Evolutionary conservation across 2,329 filamentous ascomycete genomes (phyloP), one percentile per base, ranked within the genome.

Genomic region (Rasamsonia emersonii): DNA sequence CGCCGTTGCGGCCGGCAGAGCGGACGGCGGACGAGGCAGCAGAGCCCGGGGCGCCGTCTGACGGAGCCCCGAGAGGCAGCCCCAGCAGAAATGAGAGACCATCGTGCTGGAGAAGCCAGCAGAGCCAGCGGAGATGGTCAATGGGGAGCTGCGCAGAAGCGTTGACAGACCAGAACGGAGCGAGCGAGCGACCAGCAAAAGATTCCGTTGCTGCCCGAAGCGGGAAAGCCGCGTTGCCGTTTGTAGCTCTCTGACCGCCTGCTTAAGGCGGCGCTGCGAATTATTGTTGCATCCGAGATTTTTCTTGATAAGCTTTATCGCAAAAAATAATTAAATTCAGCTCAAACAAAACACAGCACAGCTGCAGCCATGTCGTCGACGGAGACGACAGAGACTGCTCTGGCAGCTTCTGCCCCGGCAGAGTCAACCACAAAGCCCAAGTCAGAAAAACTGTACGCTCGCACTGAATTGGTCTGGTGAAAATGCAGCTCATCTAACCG

Each of bases 41-140:
- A 59, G 45, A 38, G 51, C 45, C 52, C 50, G 50, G 41, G 53
- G 45, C 38, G n/a, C n/a, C n/a, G 48, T 56, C 33, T 66, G 65
- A 21, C 56, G 58, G 40, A 62, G 51, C 61, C 68, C 60, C 36
- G 67, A 61, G 24, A 77, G 64, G 58, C 72, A 75, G 61, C 69
- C 67, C 69, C 71, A 72, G 60, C 72, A 74, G 49, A 65, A 71
- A 35, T 65, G 59, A 38, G 70, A 71, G 50, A 71, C 69, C 73
- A 77, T 77, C 53, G 55, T 44, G 37, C 40, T 48, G 44, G 41
- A 26, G 33, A 26, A 43, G 48, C 51, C 49, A 51, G 51, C 44
- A 44, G 36, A 30, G 34, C 51, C 51, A 52, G 51, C 30, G 34
- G 27, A 27, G 35, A 46, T 37, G 44, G 44, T 51, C 47, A 47